phyloP scores from a whole-genome alignment of 2,329 filamentous ascomycete species.

The Anthostomella pinea region DNA sequence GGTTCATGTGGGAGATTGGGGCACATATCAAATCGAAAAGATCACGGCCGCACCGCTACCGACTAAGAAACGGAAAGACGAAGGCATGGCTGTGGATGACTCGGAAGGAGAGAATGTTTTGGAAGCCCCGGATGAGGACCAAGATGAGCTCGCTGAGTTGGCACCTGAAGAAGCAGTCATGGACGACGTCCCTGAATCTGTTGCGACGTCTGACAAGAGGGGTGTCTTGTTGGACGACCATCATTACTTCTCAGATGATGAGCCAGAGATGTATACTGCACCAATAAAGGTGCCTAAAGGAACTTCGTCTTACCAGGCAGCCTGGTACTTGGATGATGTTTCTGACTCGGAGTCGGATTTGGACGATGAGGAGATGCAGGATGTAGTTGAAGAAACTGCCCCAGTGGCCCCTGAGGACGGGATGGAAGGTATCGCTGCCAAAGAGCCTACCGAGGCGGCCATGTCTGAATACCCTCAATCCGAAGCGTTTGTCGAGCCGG shows the following conservation, averaged over 20 bases:
- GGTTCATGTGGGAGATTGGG: constrained; percentile 90
- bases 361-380: constrained; percentile 57
- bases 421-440: constrained; percentile 64
- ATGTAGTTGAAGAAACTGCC: constrained; percentile 39
- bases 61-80: constrained; percentile 58
- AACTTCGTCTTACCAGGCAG: constrained; percentile 90
- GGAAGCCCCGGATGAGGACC: constrained; percentile 72
- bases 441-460: constrained; percentile 70
- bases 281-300: constrained; percentile 82
- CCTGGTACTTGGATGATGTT: constrained; percentile 80
- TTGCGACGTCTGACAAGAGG: constrained; percentile 60
- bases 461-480: constrained; percentile 91
- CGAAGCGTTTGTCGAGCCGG: constrained; percentile 82
- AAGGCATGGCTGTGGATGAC: constrained; percentile 67
- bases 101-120: constrained; percentile 55
- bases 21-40: constrained; percentile 86
- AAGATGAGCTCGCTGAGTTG: constrained; percentile 77
- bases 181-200: constrained; percentile 45
- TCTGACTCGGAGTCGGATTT: constrained; percentile 79
- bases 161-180: constrained; percentile 84
- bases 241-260: constrained; percentile 94
- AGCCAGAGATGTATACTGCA: constrained; percentile 55
- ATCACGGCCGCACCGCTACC: constrained; percentile 74
- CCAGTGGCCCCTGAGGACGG: constrained; percentile 77
- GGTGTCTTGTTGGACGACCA: constrained; percentile 94